Evolutionary conservation across 139 green algal genomes (phyloP), one percentile per base, ranked within the genome.

Genomic region (Spirogloea muscicola): DNA sequence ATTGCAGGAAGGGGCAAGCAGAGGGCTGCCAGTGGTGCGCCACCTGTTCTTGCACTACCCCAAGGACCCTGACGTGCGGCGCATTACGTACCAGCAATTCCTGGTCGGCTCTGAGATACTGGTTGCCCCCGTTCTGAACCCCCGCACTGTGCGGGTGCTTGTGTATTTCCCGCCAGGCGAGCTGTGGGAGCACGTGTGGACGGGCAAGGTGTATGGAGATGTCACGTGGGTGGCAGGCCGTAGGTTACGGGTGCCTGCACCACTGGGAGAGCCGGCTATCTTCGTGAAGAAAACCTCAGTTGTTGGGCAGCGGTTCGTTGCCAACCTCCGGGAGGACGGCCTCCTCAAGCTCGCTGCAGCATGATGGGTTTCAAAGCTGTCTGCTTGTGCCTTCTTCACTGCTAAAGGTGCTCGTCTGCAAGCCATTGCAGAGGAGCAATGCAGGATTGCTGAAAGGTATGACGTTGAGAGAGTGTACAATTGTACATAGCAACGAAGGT

Each of bases 41-140:
- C 57, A 77, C 58, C 37, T 75, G 43, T 80, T 81, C 25, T 58
- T 85, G 51, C 74, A 85, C 68, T 85, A 82, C 74, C 38, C 79
- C 1, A 18, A 76, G n/a, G 77, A 80, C 43, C 43, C 5, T n/a
- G n/a, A 31, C 9, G 44, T 74, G n/a, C 25, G 55, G n/a, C 43
- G 46, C 29, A 4, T 68, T 4, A 7, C 7, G 13, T 68, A 58
- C 42, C 10, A 68, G 43, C 78, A 84, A 49, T 84, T 84, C 68
- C 64, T 84, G 38, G n/a, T 84, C 25, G 78, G 78, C 29, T 46
- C 34, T 0, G 78, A 84, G 18, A 27, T 84, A n/a, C 57, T 84
- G n/a, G 73, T 80, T 39, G 78, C 61, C 31, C 78, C 78, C 34
- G 78, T 84, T 6, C 34, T 84, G 36, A 58, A 84, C 37, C 58